phyloP scores from a whole-genome alignment of 1,284 basidiomycete genomes.

The Prillingera fragicola region DNA sequence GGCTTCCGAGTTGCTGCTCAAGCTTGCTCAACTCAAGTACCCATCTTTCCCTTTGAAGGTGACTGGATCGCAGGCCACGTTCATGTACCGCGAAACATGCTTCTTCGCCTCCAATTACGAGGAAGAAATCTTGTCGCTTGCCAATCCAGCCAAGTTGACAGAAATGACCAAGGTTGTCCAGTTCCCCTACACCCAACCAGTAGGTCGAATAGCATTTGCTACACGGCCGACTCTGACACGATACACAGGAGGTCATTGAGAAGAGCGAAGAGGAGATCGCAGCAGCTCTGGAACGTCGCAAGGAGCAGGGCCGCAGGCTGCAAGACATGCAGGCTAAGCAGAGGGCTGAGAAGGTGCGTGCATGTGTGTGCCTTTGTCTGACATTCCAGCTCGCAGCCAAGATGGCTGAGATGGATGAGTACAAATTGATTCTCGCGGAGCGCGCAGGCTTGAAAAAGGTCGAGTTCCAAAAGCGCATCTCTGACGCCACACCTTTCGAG shows the following conservation, averaged over 20 bases:
- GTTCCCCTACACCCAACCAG: constrained; percentile 69
- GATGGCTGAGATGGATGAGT: constrained; percentile 68
- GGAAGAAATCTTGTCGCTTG: constrained; percentile 59
- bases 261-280: constrained; percentile 88
- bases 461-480: constrained; percentile 60
- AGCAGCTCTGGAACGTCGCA: constrained; percentile 67
- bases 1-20: constrained; percentile 83
- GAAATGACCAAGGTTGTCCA: constrained; percentile 68
- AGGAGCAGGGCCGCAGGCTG: constrained; percentile 77
- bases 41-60: constrained; percentile 68
- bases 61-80: constrained; percentile 57
- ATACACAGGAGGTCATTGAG: constrained; percentile 59
- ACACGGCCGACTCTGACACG: not conserved
- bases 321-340: constrained; percentile 90
- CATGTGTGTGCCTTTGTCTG: not conserved
- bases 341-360: constrained; percentile 71
- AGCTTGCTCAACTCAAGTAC: constrained; percentile 92
- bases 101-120: constrained; percentile 78
- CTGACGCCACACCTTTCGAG: constrained; percentile 62
- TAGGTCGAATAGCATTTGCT: constrained; percentile 24
- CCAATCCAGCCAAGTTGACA: constrained; percentile 61
- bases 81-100: constrained; percentile 84
- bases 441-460: constrained; percentile 63
- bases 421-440: constrained; percentile 62
- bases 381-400: constrained; percentile 31